Evolutionary conservation across 2,329 filamentous ascomycete genomes (phyloP), one percentile per base, ranked within the genome.

Genomic region (Fusarium decemcellulare): DNA sequence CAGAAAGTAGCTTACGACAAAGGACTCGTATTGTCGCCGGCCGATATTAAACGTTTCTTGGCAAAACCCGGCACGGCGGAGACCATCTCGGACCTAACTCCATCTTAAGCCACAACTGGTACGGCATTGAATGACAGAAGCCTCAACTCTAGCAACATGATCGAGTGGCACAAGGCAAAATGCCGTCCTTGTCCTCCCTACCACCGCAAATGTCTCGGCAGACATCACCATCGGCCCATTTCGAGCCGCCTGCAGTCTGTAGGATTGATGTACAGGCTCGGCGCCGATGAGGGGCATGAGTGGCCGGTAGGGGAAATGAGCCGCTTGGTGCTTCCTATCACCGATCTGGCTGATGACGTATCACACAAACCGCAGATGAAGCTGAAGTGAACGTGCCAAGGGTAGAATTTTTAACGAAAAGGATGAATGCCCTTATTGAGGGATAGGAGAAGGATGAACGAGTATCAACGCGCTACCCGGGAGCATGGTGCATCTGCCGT

Each of bases 171-270:
- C 46, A 40, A 30, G 32, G 15, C 14, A 23, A 39, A 18, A 40
- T 54, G 48, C 27, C n/a, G 27, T 30, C 18, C 11, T 27, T 53
- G 34, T 56, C 32, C 34, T 46, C 15, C 37, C 37, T 37, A 63
- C 50, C 32, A 51, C 42, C 40, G 30, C 47, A 36, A 16, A 44
- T 39, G 53, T 48, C 65, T 68, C 27, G 51, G 54, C 16, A 56
- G 42, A 68, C 37, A 37, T 68, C 60, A 57, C 47, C 23, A 57
- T 56, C 51, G 50, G 39, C 48, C 39, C 39, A 65, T 52, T 52
- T 29, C 29, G 8, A 14, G 30, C 30, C 14, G 42, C 12, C 18
- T 30, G 10, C 16, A 53, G 52, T 15, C 18, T 44, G 52, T 37
- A 27, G 36, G 51, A 61, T 40, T 16, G 37, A 15, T 15, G 36